A percentile compares a stretch with the other conserved stretches of the same genome.
Evolutionary conservation across 805 yeast genomes (phyloP).

Genomic region (Hanseniaspora lindneri): DNA sequence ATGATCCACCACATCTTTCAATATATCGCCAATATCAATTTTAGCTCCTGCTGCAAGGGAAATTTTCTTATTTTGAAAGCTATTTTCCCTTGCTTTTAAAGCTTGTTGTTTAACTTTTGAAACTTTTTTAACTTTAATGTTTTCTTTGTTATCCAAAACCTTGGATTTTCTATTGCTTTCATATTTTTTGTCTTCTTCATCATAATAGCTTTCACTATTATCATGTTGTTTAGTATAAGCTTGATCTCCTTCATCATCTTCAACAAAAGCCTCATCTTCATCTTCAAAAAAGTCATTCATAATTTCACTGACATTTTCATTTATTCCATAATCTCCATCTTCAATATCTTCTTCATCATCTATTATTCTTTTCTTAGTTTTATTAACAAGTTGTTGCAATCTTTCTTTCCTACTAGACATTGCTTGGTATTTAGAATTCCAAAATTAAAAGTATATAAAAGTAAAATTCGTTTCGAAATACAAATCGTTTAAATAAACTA

Average conservation of each 20-base stretch:
- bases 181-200: constrained; percentile 19
- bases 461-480: too few relatives aligned
- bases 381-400: constrained; percentile 7
- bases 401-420: constrained; percentile 14
- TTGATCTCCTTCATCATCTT: neutral
- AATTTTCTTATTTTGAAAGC: constrained; percentile 26
- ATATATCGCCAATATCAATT: constrained; percentile 18
- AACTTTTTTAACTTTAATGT: neutral
- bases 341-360: constrained; percentile 2
- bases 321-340: neutral
- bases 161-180: neutral
- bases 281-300: constrained; percentile 12
- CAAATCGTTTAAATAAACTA: too few relatives aligned
- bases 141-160: too few relatives aligned
- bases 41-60: constrained; percentile 30
- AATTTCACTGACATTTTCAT: neutral
- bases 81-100: constrained; percentile 2
- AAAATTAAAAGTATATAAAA: neutral
- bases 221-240: constrained; percentile 27
- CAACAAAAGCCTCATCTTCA: constrained; percentile 11
- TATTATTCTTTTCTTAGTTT: neutral
- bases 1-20: neutral
- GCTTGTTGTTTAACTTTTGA: neutral
- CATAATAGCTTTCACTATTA: constrained; percentile 28
- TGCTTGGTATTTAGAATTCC: too few relatives aligned